A percentile compares a stretch with the other conserved stretches of the same genome.
Evolutionary conservation across 257 asterid genomes (phyloP).

Genomic region (Hygrophila difformis): DNA sequence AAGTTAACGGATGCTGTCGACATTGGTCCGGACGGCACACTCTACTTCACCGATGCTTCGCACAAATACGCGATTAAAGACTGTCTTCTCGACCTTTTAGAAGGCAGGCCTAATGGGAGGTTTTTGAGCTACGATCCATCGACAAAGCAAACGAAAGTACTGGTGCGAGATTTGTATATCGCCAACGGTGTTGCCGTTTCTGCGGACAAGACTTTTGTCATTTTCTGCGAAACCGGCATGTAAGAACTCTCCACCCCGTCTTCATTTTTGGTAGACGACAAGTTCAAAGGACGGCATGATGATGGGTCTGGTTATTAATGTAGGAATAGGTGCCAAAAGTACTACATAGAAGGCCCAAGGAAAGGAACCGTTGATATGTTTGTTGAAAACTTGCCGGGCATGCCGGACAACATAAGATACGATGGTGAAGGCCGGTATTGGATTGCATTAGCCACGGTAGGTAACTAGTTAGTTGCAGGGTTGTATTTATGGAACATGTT

Average conservation of each 20-base stretch:
- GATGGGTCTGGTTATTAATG: no score
- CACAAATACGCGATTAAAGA: constrained; percentile 31
- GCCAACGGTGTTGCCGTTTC: constrained; percentile 80
- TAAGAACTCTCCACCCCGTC: constrained; percentile 15
- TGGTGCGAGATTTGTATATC: constrained; percentile 45
- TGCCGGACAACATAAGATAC: constrained; percentile 75
- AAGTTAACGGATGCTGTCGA: constrained; percentile 71
- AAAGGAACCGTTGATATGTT: constrained; percentile 49
- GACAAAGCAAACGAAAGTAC: constrained; percentile 47
- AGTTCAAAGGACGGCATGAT: no score
- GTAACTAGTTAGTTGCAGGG: neutral
- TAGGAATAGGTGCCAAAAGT: constrained; percentile 61
- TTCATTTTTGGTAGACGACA: no score
- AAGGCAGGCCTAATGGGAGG: constrained; percentile 71
- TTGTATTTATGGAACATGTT: no score
- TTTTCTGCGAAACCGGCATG: constrained; percentile 71
- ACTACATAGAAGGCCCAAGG: constrained; percentile 47
- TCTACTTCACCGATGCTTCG: constrained; percentile 87
- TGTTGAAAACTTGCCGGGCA: constrained; percentile 69
- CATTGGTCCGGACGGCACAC: constrained; percentile 43
- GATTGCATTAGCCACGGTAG: constrained; percentile 55
- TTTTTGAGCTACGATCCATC: constrained; percentile 67
- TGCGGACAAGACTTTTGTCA: constrained; percentile 45
- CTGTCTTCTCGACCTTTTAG: constrained; percentile 25
- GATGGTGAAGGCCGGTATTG: constrained; percentile 81